A percentile compares a stretch with the other conserved stretches of the same genome.
Evolutionary conservation across 352 stramenopile species (phyloP).

Genomic region (Phytophthora sojae): DNA sequence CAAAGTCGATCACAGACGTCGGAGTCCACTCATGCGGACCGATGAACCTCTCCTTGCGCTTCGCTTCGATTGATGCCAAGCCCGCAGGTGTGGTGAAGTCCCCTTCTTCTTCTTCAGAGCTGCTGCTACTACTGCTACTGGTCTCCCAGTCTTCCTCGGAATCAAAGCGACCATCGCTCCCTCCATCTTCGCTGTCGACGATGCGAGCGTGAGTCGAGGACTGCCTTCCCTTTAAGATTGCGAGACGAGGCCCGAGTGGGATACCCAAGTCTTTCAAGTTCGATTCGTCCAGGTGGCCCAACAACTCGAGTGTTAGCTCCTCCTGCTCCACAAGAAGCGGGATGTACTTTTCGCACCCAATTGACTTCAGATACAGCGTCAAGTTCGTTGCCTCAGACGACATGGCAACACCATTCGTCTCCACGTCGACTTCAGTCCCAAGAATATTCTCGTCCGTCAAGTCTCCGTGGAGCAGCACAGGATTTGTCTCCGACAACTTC

Average conservation of each 20-base stretch:
- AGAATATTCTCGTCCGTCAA: slow-evolving; percentile 90
- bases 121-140: slow-evolving; percentile 60
- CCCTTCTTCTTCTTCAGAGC: slow-evolving; percentile 52
- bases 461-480: slow-evolving; percentile 83
- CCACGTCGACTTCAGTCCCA: slow-evolving; percentile 36
- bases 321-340: slow-evolving; percentile 62
- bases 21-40: slow-evolving; percentile 66
- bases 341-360: slow-evolving; percentile 66
- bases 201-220: slow-evolving; percentile 18
- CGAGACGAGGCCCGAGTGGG: slow-evolving; percentile 63
- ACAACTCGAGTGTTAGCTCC: slow-evolving; percentile 59
- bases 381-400: slow-evolving; percentile 24
- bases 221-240: slow-evolving; percentile 54
- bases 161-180: slow-evolving; percentile 23
- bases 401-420: slow-evolving; percentile 8
- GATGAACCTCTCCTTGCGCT: slow-evolving; percentile 57
- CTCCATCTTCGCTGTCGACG: slow-evolving; percentile 40
- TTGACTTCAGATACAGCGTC: slow-evolving; percentile 43
- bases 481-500: slow-evolving; percentile 25
- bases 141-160: slow-evolving; percentile 62
- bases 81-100: slow-evolving; percentile 27
- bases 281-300: slow-evolving; percentile 51
- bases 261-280: slow-evolving; percentile 69
- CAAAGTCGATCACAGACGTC: slow-evolving; percentile 87
- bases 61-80: slow-evolving; percentile 39